Evolutionary conservation across 129 eudicot genomes (phyloP).

Genomic region (Artemisia argyi): DNA sequence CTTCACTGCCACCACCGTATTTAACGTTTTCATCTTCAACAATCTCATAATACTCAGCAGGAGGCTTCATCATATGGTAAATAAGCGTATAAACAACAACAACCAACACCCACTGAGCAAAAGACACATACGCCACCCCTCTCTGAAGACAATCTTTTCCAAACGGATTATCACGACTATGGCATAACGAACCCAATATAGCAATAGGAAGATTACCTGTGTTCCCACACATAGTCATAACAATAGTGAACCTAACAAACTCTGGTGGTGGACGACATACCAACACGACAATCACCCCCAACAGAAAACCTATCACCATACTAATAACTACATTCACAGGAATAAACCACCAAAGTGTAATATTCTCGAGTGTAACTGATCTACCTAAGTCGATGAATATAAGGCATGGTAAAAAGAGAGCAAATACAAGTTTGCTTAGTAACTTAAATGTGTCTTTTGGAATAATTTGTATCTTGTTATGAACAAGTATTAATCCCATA

Average conservation of each 20-base stretch:
- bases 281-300: constrained; percentile 43
- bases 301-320: constrained; percentile 37
- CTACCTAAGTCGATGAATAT: constrained; percentile 46
- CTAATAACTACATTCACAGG: constrained; percentile 51
- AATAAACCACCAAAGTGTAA: constrained; percentile 52
- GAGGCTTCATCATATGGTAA: constrained; percentile 66
- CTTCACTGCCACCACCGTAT: constrained; percentile 31
- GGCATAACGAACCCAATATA: constrained; percentile 47
- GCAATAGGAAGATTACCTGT: constrained; percentile 58
- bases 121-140: constrained; percentile 56
- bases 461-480: constrained; percentile 31
- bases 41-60: constrained; percentile 43
- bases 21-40: constrained; percentile 29
- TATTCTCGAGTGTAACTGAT: constrained; percentile 35
- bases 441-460: constrained; percentile 52
- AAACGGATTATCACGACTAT: constrained; percentile 32
- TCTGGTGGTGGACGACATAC: constrained; percentile 47
- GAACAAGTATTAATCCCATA: constrained; percentile 42
- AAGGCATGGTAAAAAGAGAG: constrained; percentile 50
- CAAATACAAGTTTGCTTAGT: constrained; percentile 47
- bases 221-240: constrained; percentile 54
- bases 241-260: constrained; percentile 28
- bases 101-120: constrained; percentile 52
- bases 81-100: constrained; percentile 50
- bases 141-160: constrained; percentile 37